phyloP scores from a whole-genome alignment of 2,329 filamentous ascomycete species.

The Trichophyton simii region DNA sequence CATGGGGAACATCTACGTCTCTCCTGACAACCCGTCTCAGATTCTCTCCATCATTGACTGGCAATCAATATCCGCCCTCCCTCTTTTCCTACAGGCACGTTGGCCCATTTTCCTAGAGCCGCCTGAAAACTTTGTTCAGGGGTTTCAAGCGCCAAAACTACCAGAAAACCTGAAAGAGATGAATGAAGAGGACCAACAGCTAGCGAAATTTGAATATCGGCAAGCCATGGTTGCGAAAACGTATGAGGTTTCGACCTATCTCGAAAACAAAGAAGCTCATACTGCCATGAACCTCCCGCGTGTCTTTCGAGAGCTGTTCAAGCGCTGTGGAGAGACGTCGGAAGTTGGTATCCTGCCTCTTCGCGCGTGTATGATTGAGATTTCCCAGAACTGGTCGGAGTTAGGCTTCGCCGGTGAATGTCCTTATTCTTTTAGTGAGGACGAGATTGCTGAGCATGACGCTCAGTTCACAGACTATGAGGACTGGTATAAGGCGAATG shows the following conservation, averaged over 20 bases:
- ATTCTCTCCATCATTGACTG: conserved; percentile 31
- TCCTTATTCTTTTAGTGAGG: conserved; percentile 17
- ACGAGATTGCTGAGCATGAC: conserved; percentile 18
- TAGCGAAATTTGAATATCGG: not conserved
- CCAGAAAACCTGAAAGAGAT: not conserved
- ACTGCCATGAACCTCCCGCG: conserved; percentile 19
- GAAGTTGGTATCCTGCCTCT: conserved; percentile 19
- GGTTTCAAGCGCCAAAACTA: not conserved
- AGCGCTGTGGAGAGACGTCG: conserved; percentile 22
- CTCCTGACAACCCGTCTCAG: conserved; percentile 7
- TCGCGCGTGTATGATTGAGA: conserved; percentile 23
- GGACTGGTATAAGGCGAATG: conserved; percentile 6
- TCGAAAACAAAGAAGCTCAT: conserved; percentile 8
- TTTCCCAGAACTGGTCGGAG: conserved; percentile 18
- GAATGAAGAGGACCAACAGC: not conserved
- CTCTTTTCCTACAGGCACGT: conserved; percentile 17
- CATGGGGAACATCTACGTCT: conserved; percentile 30
- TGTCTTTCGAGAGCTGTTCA: conserved; percentile 22
- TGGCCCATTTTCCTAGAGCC: conserved; percentile 3
- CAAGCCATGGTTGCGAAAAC: not conserved
- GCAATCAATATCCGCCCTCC: conserved; percentile 26
- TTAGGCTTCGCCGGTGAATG: conserved; percentile 18
- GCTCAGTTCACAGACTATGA: conserved; percentile 23
- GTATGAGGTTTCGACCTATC: not conserved
- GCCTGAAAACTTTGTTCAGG: not conserved